These are phyloP conservation scores for Periconia sp. DNA, from an alignment of 2,329 filamentous ascomycete genomes.

Conservation along the genomic window DNA sequence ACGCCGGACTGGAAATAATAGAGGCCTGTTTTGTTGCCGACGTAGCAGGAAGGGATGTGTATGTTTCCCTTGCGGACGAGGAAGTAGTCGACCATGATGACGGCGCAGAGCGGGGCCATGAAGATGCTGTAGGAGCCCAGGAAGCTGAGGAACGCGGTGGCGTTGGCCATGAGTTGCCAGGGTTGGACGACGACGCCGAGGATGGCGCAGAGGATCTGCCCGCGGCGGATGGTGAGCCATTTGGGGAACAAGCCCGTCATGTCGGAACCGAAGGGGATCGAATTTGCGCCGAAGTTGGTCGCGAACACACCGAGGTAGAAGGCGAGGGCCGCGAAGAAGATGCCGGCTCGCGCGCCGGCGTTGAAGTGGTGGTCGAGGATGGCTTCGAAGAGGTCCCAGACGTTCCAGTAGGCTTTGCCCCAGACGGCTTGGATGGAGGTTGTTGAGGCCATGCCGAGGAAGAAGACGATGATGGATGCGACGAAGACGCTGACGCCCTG, in stretches of 20 bases:
- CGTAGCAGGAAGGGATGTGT: constrained; percentile 44
- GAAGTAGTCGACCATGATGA: constrained; percentile 47
- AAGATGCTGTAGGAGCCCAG: constrained; percentile 47
- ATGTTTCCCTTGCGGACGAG: constrained; percentile 45
- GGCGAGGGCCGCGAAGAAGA: constrained; percentile 44
- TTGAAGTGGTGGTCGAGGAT: constrained; percentile 41
- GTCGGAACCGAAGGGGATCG: constrained; percentile 47
- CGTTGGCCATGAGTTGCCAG: constrained; percentile 48
- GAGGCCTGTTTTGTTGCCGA: constrained; percentile 12
- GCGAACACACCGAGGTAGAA: constrained; percentile 46
- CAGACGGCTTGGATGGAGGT: constrained; percentile 37
- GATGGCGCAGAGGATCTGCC: constrained; percentile 45
- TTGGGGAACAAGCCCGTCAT: constrained; percentile 46
- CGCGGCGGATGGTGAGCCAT: constrained; percentile 48
- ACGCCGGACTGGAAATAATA: constrained; percentile 37
- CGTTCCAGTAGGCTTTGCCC: constrained; percentile 48
- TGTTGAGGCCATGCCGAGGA: constrained; percentile 43
- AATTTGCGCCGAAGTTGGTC: constrained; percentile 48
- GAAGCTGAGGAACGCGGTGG: constrained; percentile 47
- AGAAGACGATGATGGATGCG: constrained; percentile 45
- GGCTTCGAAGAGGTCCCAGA: constrained; percentile 49
- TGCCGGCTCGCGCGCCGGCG: constrained; percentile 43
- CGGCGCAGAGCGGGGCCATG: constrained; percentile 43
- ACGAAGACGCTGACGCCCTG: constrained; percentile 42
- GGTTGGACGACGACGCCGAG: constrained; percentile 43